These are phyloP conservation scores for Xylaria sp. DNA, from an alignment of 495 filamentous ascomycete genomes.

Conservation along the genomic window DNA sequence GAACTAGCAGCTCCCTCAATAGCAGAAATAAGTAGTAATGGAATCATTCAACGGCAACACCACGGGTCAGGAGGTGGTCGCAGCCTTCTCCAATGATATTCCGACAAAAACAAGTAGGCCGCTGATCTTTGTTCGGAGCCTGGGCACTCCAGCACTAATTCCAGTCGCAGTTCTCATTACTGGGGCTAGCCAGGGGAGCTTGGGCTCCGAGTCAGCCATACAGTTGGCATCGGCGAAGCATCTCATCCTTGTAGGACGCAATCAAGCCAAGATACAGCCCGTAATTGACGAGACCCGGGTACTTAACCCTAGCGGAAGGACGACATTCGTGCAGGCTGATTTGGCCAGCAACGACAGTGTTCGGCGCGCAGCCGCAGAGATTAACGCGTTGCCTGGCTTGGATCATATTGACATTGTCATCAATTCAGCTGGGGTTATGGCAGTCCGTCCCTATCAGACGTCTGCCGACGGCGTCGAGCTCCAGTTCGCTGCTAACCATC, in stretches of 20 bases:
- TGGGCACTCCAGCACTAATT: background rate
- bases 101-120: background rate
- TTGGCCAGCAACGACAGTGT: background rate
- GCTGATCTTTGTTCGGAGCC: background rate
- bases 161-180: background rate
- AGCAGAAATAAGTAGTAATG: background rate
- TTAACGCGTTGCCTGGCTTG: background rate
- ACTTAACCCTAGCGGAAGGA: slow-evolving; percentile 3
- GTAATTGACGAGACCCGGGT: slow-evolving; percentile 23
- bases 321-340: background rate
- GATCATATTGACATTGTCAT: background rate
- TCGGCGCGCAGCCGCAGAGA: background rate
- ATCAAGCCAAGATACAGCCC: slow-evolving; percentile 23
- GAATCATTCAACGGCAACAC: background rate
- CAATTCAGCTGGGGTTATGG: background rate
- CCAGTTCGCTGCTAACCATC: slow-evolving; percentile 61
- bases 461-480: slow-evolving; percentile 44
- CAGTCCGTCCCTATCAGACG: slow-evolving; percentile 45
- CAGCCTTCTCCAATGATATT: background rate
- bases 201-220: background rate
- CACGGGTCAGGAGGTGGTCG: background rate
- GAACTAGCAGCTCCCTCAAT: too few species aligned
- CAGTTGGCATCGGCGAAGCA: slow-evolving; percentile 10
- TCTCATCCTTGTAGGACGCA: slow-evolving; percentile 33
- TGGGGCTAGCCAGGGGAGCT: background rate